A percentile compares a stretch with the other conserved stretches of the same genome.
These are phyloP conservation scores for Ramularia endophylla DNA, from an alignment of 2,329 filamentous ascomycete genomes.

Conservation along the genomic window DNA sequence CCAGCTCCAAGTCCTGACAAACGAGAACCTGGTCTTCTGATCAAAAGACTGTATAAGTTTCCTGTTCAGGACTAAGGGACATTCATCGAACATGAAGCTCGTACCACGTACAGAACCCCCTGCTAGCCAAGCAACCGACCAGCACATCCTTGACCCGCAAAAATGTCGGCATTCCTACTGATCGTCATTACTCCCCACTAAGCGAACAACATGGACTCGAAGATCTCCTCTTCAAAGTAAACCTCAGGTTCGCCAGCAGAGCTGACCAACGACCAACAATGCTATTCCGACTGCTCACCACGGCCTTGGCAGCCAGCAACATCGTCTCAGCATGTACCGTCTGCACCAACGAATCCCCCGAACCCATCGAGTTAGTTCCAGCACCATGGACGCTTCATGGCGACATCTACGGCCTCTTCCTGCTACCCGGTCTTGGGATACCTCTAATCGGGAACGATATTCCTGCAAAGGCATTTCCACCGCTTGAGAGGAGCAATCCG, in stretches of 20 bases:
- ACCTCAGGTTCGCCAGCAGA: too few relatives aligned
- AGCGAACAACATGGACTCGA: background rate
- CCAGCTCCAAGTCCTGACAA: too few relatives aligned
- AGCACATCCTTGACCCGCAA: too few relatives aligned
- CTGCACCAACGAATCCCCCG: background rate
- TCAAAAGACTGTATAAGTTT: too few relatives aligned
- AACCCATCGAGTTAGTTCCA: background rate
- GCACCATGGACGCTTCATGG: constrained; percentile 1
- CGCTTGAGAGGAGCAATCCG: background rate
- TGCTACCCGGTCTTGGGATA: constrained; percentile 1
- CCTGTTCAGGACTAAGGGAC: too few relatives aligned
- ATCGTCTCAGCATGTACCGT: background rate
- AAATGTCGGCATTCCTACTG: too few relatives aligned
- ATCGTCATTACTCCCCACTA: background rate
- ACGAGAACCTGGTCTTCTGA: too few relatives aligned
- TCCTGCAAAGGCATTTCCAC: background rate
- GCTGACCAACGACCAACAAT: background rate
- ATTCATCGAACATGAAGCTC: too few relatives aligned
- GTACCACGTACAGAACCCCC: too few relatives aligned
- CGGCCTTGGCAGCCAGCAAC: background rate
- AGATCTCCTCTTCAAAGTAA: too few relatives aligned
- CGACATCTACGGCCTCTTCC: constrained; percentile 1
- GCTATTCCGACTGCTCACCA: background rate
- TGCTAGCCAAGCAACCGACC: too few relatives aligned
- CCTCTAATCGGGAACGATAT: background rate